These are phyloP conservation scores for Dryas integrifolia DNA, from an alignment of 331 rosid genomes.

Conservation along the genomic window DNA sequence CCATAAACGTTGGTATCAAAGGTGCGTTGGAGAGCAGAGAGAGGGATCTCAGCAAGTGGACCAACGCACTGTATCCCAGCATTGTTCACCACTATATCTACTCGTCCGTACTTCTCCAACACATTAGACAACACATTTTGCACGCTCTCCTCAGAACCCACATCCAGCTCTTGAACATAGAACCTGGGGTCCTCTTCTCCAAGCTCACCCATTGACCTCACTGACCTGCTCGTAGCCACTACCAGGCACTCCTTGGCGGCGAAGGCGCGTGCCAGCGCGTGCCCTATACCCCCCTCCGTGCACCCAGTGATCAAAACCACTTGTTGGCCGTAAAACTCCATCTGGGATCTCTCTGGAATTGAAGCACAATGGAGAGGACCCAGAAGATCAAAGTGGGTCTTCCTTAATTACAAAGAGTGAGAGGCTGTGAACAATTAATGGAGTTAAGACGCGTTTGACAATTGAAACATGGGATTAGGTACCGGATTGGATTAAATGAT, in stretches of 20 bases:
- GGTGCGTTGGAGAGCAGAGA: constrained; percentile 48
- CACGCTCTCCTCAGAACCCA: constrained; percentile 67
- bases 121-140: constrained; percentile 40
- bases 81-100: constrained; percentile 75
- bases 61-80: constrained; percentile 78
- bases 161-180: constrained; percentile 66
- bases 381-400: not conserved
- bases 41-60: constrained; percentile 72
- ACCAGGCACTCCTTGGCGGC: constrained; percentile 57
- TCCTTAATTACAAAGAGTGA: too few species aligned
- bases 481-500: not conserved
- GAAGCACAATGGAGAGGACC: not conserved
- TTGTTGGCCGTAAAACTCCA: constrained; percentile 30
- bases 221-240: constrained; percentile 71
- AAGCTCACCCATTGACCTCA: constrained; percentile 53
- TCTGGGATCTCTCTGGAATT: not conserved
- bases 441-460: too few species aligned
- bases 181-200: constrained; percentile 44
- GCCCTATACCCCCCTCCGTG: constrained; percentile 63
- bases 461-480: too few species aligned
- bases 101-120: constrained; percentile 44
- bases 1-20: constrained; percentile 74
- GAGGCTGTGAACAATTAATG: too few species aligned
- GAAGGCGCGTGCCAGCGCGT: constrained; percentile 71
- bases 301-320: constrained; percentile 80